Base-by-base conservation (phyloP, 805 yeast genomes). In the Kluyveromyces dobzhanskii region DNA sequence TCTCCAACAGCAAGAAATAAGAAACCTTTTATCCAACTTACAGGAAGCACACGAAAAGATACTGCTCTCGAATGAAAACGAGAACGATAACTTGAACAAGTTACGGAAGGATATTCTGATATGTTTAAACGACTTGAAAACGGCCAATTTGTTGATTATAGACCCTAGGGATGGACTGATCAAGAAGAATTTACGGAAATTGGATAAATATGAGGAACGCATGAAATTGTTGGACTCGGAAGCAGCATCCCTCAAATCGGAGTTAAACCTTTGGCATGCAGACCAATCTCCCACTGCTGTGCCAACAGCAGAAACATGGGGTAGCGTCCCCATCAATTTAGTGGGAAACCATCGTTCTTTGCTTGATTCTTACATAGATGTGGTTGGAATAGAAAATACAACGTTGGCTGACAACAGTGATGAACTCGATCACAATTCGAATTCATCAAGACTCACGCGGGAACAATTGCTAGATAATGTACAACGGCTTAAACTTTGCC, bases 61-160 rank as follows among this genome's bases (percentile, higher is more conserved):
- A 1, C 35, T 59, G 34, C 33, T 30, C 14, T 48, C 50, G 28
- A 49, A 45, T 26, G 29, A 48, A 8, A 35, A 37, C 10, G 39
- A 43, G 7, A 36, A 45, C 10, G 28, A 26, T 11, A 44, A 47
- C 19, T 31, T 58, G 32, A 48, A 48, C 27, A 44, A 33, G 11
- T 40, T 56, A 9, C 41, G 64, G 24, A 48, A 38, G 4, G 60
- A 57, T 39, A 52, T 59, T 24, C 35, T 44, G 26, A 48, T 53
- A 3, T 56, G 61, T 32, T 45, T 56, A 17, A 51, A 53, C 32
- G 62, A 59, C 40, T 25, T 56, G 21, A 45, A 45, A 30, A 47
- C 32, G 9, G 32, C 57, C 25, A 56, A 57, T 41, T 46, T 49
- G 14, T 41, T 50, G 45, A 42, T 56, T 11, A 49, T 50, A 2